Evolutionary conservation across 768 basidiomycete species (phyloP).

Genomic region (Kwoniella sp.): DNA sequence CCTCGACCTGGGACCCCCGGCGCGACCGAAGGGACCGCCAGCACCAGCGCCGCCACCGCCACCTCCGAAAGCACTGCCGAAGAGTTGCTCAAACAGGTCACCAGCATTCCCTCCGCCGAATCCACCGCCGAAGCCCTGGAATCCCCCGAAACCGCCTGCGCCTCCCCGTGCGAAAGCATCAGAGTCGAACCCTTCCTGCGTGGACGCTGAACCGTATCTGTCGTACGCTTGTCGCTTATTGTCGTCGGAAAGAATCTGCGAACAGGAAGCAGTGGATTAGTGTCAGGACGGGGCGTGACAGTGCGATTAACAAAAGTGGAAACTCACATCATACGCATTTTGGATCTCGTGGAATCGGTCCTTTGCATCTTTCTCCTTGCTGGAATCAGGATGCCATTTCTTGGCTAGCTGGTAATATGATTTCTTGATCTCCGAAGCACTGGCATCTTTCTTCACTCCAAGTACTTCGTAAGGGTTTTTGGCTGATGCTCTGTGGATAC

Average conservation of each 20-base stretch:
- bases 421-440: slow-evolving; percentile 91
- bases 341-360: slow-evolving; percentile 97
- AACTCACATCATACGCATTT: slow-evolving; percentile 87
- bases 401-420: slow-evolving; percentile 96
- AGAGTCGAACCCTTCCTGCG: slow-evolving; percentile 91
- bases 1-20: slow-evolving; percentile 58
- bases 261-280: background rate
- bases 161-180: slow-evolving; percentile 72
- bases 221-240: slow-evolving; percentile 90
- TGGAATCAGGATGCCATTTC: slow-evolving; percentile 97
- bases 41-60: slow-evolving; percentile 37
- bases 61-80: slow-evolving; percentile 63
- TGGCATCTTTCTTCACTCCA: slow-evolving; percentile 81
- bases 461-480: slow-evolving; percentile 92
- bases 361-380: slow-evolving; percentile 76
- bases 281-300: too few species aligned
- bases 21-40: slow-evolving; percentile 57
- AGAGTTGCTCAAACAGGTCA: slow-evolving; percentile 84
- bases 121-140: slow-evolving; percentile 67
- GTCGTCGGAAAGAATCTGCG: slow-evolving; percentile 86
- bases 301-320: too few species aligned
- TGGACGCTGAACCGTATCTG: slow-evolving; percentile 87
- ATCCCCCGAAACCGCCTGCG: slow-evolving; percentile 71
- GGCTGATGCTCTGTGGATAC: slow-evolving; percentile 60
- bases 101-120: slow-evolving; percentile 59